Conservation (phyloP, 345 rosid genomes). For the Eutrema japonicum region DNA sequence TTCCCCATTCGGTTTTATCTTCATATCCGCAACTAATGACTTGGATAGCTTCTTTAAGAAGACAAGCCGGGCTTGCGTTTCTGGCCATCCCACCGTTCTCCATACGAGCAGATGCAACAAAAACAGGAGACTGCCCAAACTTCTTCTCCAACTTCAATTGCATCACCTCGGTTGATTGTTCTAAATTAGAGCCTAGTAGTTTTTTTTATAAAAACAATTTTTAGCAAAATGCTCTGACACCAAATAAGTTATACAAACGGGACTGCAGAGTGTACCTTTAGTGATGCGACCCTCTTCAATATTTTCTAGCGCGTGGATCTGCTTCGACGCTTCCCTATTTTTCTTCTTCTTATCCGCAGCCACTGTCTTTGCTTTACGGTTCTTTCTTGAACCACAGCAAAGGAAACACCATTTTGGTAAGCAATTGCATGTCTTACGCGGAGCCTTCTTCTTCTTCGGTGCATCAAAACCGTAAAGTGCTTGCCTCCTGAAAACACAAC, state of each 20-base stretch:
- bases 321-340: constrained; percentile 88
- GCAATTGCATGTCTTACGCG: constrained; percentile 91
- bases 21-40: constrained; percentile 99
- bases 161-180: constrained; percentile 60
- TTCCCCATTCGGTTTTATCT: constrained; percentile 99
- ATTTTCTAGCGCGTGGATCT: constrained; percentile 95
- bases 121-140: constrained; percentile 96
- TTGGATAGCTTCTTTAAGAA: constrained; percentile 95
- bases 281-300: constrained; percentile 66
- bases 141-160: constrained; percentile 91
- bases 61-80: constrained; percentile 75
- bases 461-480: constrained; percentile 96
- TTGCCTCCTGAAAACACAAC: constrained; percentile 94
- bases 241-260: neutral
- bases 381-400: constrained; percentile 80
- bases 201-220: neutral
- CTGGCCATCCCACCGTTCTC: constrained; percentile 85
- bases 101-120: constrained; percentile 71
- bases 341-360: constrained; percentile 69
- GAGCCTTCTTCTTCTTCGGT: constrained; percentile 82
- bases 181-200: constrained; percentile 49
- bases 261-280: constrained; percentile 41
- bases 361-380: constrained; percentile 64
- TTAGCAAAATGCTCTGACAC: constrained; percentile 46
- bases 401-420: constrained; percentile 96